phyloP scores from a whole-genome alignment of 371 early-diverging fungal species.

The Mucor sp. region DNA sequence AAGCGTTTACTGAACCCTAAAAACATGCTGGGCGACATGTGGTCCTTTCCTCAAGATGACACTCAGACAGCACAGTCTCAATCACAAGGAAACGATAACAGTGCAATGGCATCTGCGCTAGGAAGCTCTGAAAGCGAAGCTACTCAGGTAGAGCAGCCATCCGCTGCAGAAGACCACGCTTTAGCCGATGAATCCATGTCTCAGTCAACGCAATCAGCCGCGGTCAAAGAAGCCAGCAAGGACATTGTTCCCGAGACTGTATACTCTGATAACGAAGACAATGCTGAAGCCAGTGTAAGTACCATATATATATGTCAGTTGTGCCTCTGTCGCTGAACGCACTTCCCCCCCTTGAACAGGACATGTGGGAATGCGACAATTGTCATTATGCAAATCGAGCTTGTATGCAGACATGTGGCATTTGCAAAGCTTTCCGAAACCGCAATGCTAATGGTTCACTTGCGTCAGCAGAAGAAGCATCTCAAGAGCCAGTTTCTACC shows the following conservation, averaged over 20 bases:
- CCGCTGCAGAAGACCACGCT: neutral
- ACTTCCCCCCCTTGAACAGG: neutral
- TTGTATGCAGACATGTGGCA: constrained; percentile 14
- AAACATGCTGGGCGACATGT: neutral
- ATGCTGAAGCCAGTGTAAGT: neutral
- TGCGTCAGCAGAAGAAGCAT: neutral
- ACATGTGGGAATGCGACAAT: constrained; percentile 19
- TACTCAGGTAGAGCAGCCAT: neutral
- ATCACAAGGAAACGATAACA: neutral
- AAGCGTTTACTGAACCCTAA: neutral
- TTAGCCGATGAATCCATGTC: neutral
- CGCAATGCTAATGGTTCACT: neutral
- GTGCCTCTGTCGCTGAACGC: too few relatives aligned
- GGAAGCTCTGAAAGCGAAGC: neutral
- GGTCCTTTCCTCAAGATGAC: neutral
- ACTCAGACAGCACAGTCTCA: neutral
- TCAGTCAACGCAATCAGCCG: neutral
- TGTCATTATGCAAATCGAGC: constrained; percentile 13
- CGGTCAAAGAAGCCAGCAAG: neutral
- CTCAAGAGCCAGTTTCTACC: neutral
- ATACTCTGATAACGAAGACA: neutral
- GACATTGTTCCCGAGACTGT: neutral
- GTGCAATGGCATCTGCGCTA: neutral
- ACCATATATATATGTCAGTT: too few relatives aligned
- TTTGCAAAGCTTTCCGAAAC: constrained; percentile 14